Evolutionary conservation across 495 filamentous ascomycete species (phyloP), one percentile per base, ranked within the genome.

Genomic region (Penicillium cinerascens): DNA sequence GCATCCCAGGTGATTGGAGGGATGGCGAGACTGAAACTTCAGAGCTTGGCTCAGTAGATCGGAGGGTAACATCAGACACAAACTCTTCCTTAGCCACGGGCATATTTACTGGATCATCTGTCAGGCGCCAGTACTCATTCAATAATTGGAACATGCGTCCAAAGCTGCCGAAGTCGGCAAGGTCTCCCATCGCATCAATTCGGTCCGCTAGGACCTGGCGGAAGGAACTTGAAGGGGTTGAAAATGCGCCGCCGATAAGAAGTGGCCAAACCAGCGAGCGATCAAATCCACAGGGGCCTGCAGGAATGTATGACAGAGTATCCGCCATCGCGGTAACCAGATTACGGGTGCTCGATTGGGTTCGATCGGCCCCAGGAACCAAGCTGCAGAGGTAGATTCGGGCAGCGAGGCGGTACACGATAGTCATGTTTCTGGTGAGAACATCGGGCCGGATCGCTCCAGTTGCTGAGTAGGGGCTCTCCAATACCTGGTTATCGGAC

Each of bases 321-420:
- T n/a, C n/a, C n/a, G n/a, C n/a, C n/a, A n/a, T n/a, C n/a, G n/a
- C n/a, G n/a, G n/a, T n/a, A n/a, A n/a, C n/a, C n/a, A n/a, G n/a
- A n/a, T n/a, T n/a, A n/a, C n/a, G n/a, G n/a, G n/a, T 91, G 74
- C 81, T 86, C 0, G 72, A 69, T 56, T 91, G 84, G 49, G 75
- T 74, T 22, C 86, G 86, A 55, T 87, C 82, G 66, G 89, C 92
- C 25, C 90, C 91, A 1, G 93, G 93, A 0, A 97, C 90, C 20
- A 98, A 78, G 56, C 86, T 88, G 83, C 90, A 95, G 7, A 97
- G 84, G 74, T 97, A 97, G 69, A 98, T 91, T 44, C 92, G 86
- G 1, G 93, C 93, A 2, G 92, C 93, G 41, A 92, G 72, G 56
- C 92, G 88, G 84, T 95, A 98, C 29, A 95, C 83, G 40, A 84